Base-by-base conservation (phyloP, 148 eudicot species). In the Fagopyrum homotropicum region DNA sequence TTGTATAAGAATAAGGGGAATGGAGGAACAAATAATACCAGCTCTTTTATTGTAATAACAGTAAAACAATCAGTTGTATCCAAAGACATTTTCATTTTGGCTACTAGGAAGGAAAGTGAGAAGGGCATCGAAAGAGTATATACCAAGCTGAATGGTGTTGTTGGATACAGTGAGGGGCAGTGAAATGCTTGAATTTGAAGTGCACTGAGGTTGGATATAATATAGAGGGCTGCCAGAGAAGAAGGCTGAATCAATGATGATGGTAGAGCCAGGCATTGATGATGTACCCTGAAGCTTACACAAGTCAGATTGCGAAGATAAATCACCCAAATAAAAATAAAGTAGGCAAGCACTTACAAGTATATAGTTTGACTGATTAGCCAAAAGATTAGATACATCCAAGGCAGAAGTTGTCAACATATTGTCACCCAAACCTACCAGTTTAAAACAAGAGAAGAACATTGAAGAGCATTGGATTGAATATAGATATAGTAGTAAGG, bases 211-310 rank as follows among this genome's bases (percentile, higher is more conserved):
- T 81, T 84, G 93, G 69, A 93, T 79, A 78, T 73, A 61, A 80
- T 91, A 90, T 45, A 93, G 73, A 12, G 98, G 91, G 22, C 45
- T 66, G 82, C 86, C 80, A 17, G 95, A 86, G 73, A 75, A 69
- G 80, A 82, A 82, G 22, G 95, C 95, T 48, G 91, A 77, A 16
- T 93, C 98, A 69, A 93, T 85, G 80, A 87, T 86, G 83, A 83
- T 86, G 35, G 80, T 40, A 4, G 0, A 6, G 17, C 61, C 72
- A 64, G 95, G 81, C 76, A 45, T 14, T 50, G 97, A 82, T 40
- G 82, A 85, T 59, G 98, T 81, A 43, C 98, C 98, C 98, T 94
- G 90, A 73, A 77, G 75, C 75, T 52, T n/a, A 66, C 40, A 7
- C 66, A 29, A 29, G 29, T 17, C 17, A 78, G 14, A 15, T 46